Evolutionary conservation across 768 basidiomycete species (phyloP), one percentile per base, ranked within the genome.

Genomic region (Suillus discolor): DNA sequence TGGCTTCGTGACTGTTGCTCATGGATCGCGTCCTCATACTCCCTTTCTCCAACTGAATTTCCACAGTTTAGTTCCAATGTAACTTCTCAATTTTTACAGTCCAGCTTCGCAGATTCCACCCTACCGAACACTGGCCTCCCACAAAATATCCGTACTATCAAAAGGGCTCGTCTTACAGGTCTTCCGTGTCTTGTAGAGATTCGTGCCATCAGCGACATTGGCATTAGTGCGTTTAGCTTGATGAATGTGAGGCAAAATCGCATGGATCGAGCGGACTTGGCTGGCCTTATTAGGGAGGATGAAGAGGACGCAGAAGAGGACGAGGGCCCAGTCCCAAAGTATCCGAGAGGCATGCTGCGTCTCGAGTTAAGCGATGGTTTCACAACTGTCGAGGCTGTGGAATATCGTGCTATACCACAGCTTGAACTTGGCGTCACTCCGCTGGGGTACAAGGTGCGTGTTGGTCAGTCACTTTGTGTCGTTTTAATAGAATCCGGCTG

Each of bases 341-440:
- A 94, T 75, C 88, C 94, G 4, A 79, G 94, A 62, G 85, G 88
- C 38, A 94, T 93, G 88, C 81, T 97, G 64, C 83, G 79, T 53
- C 81, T 97, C 36, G 82, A 89, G 69, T 75, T 97, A 61, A 89
- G 86, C 62, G 96, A 98, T 74, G 96, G 96, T n/a, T 74, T 79
- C 16, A 84, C 81, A 2, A 82, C 78, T 4, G 74, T 96, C 39
- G 83, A 84, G 42, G 96, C 92, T 3, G 88, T 96, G 67, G 96
- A 98, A 73, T 94, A 89, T 68, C 85, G 84, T 62, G 77, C 82
- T 28, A 73, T 97, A 36, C 84, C 86, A 1, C 81, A 86, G 53
- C 68, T 98, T 23, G 82, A 83, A 59, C 82, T 98, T 20, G 92
- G 91, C 9, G 85, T 83, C 23, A 97, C 95, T 1, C 85, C 85